Evolutionary conservation across 768 basidiomycete genomes (phyloP).

Genomic region (Amylocystis lapponica): DNA sequence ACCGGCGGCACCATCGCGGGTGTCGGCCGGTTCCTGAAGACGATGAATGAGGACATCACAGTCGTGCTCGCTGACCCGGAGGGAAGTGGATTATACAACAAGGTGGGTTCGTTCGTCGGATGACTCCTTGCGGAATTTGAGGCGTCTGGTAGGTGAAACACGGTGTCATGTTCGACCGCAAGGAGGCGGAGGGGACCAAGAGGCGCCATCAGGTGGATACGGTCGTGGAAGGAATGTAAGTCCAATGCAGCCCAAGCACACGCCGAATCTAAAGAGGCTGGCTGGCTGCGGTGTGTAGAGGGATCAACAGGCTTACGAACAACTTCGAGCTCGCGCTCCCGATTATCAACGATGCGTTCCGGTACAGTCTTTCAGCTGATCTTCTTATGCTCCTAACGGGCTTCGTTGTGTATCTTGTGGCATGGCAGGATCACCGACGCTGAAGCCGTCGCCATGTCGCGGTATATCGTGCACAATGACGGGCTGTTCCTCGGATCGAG

Average conservation of each 20-base stretch:
- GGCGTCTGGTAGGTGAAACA: constrained; percentile 60
- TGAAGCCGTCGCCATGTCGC: constrained; percentile 94
- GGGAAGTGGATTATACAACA: constrained; percentile 93
- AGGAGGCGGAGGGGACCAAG: constrained; percentile 90
- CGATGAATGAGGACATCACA: constrained; percentile 55
- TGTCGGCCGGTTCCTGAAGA: constrained; percentile 73
- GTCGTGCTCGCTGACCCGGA: constrained; percentile 87
- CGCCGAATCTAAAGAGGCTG: neutral
- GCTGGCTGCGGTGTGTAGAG: constrained; percentile 39
- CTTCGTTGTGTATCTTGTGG: too few relatives aligned
- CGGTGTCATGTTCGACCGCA: constrained; percentile 93
- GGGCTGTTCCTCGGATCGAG: constrained; percentile 95
- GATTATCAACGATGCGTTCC: constrained; percentile 84
- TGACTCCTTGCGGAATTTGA: neutral
- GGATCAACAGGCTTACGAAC: constrained; percentile 88
- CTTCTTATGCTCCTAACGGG: neutral
- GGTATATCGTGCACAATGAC: constrained; percentile 85
- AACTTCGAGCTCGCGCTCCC: constrained; percentile 85
- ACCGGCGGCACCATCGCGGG: constrained; percentile 96
- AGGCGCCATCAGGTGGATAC: constrained; percentile 94
- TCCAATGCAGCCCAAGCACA: constrained; percentile 5
- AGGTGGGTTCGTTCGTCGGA: constrained; percentile 37
- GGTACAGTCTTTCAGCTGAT: constrained; percentile 48
- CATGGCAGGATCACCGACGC: constrained; percentile 84
- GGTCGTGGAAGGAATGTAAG: constrained; percentile 86